A percentile compares a stretch with the other conserved stretches of the same genome.
Evolutionary conservation across 2,329 filamentous ascomycete genomes (phyloP).

Genomic region (Monilinia vaccinii-corymbosi): DNA sequence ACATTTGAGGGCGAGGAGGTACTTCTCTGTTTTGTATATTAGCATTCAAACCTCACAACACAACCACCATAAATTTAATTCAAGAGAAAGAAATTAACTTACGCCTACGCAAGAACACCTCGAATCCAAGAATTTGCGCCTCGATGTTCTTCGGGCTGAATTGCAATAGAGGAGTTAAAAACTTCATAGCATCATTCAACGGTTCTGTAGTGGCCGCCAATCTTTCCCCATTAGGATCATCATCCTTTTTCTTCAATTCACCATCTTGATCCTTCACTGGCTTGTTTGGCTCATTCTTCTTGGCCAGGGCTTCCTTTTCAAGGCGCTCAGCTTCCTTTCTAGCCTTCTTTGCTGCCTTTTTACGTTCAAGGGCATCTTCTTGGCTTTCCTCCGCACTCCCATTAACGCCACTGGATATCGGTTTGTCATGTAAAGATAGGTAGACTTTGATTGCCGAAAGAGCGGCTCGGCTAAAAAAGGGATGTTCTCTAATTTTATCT

Average conservation of each 20-base stretch:
- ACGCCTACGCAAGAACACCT: slow-evolving; percentile 81
- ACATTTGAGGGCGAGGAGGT: slow-evolving; percentile 77
- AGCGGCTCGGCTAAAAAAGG: slow-evolving; percentile 81
- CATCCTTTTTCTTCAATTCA: slow-evolving; percentile 77
- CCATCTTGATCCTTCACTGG: slow-evolving; percentile 47
- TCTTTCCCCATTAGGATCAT: slow-evolving; percentile 75
- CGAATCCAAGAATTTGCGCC: slow-evolving; percentile 77
- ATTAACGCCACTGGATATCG: slow-evolving; percentile 54
- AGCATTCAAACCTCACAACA: slow-evolving; percentile 13
- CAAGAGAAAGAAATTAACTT: slow-evolving; percentile 32
- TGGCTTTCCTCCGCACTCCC: slow-evolving; percentile 38
- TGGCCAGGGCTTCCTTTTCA: slow-evolving; percentile 72
- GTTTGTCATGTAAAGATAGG: slow-evolving; percentile 67
- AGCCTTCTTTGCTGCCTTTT: slow-evolving; percentile 85
- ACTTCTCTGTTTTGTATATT: slow-evolving; percentile 56
- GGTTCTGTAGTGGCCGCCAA: slow-evolving; percentile 75
- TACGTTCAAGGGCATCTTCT: slow-evolving; percentile 59
- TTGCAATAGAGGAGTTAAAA: slow-evolving; percentile 71
- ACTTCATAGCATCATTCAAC: slow-evolving; percentile 79
- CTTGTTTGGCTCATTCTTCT: slow-evolving; percentile 79
- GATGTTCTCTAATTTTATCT: slow-evolving; percentile 81
- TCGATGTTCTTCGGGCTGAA: slow-evolving; percentile 73
- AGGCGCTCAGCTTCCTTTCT: slow-evolving; percentile 68
- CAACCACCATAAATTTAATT: not conserved
- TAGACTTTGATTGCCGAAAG: slow-evolving; percentile 76